Percentiles rank a stretch among this genome's conserved stretches.
Evolutionary conservation across 331 rosid species (phyloP).

Genomic region (Quercus tomentella): DNA sequence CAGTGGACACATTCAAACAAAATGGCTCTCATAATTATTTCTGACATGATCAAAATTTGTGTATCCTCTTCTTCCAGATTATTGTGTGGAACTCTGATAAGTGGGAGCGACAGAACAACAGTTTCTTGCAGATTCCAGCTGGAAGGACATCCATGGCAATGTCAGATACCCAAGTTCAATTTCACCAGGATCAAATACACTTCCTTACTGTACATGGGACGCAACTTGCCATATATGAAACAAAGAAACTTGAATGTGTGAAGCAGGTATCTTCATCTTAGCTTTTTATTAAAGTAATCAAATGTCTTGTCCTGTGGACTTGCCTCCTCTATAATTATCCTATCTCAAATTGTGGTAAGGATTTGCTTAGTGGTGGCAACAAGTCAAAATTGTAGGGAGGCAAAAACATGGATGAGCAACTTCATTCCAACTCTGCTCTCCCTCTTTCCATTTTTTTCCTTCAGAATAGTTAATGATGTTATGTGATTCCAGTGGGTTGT

Average conservation of each 20-base stretch:
- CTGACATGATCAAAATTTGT: background rate
- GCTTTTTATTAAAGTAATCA: background rate
- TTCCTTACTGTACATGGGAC: conserved; percentile 49
- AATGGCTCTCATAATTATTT: background rate
- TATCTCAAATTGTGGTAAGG: background rate
- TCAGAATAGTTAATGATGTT: background rate
- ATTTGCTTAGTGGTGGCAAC: background rate
- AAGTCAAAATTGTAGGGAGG: background rate
- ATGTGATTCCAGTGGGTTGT: conserved; percentile 44
- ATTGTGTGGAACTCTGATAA: conserved; percentile 43
- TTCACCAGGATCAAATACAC: conserved; percentile 53
- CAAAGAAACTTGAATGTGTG: conserved; percentile 40
- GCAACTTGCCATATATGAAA: conserved; percentile 46
- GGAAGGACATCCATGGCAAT: conserved; percentile 28
- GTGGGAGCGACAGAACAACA: conserved; percentile 46
- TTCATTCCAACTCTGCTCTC: background rate
- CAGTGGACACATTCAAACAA: background rate
- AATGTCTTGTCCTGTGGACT: background rate
- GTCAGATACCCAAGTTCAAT: conserved; percentile 44
- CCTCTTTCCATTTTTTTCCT: background rate
- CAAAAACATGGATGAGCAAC: background rate
- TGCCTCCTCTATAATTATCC: background rate
- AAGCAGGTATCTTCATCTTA: conserved; percentile 36
- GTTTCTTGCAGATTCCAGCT: conserved; percentile 38
- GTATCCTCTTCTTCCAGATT: conserved; percentile 24